Percentiles rank a stretch among this genome's conserved stretches.
Evolutionary conservation across 2,329 filamentous ascomycete genomes (phyloP).

Genomic region (Ophiobolus disseminans): DNA sequence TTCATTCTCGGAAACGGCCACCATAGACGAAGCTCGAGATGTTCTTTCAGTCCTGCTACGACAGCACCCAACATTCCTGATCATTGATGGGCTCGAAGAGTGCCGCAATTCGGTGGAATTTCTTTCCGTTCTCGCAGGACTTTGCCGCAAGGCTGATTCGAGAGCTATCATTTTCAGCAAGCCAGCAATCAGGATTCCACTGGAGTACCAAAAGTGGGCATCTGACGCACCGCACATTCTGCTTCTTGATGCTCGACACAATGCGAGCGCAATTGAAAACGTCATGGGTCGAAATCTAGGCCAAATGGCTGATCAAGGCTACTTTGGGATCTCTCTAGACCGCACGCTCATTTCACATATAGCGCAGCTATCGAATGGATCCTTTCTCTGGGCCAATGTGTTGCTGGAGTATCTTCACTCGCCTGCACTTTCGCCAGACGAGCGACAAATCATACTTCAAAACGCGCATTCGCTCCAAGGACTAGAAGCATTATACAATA

Average conservation of each 20-base stretch:
- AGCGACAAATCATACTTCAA: conserved; percentile 28
- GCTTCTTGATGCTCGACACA: conserved; percentile 22
- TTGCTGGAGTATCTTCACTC: conserved; percentile 34
- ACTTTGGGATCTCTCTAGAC: conserved; percentile 38
- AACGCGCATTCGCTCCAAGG: conserved; percentile 24
- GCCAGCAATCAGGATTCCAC: conserved; percentile 31
- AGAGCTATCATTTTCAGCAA: conserved; percentile 36
- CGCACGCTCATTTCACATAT: conserved; percentile 25
- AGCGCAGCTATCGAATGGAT: conserved; percentile 27
- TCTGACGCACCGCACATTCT: conserved; percentile 35
- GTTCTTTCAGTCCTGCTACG: conserved; percentile 34
- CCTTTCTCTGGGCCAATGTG: conserved; percentile 39
- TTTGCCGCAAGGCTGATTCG: conserved; percentile 33
- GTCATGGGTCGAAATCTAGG: conserved; percentile 28
- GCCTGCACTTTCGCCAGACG: conserved; percentile 31
- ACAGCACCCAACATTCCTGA: conserved; percentile 40
- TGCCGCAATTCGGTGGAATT: conserved; percentile 28
- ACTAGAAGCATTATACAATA: conserved; percentile 29
- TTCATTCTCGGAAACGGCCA: conserved; percentile 31
- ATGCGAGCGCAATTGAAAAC: conserved; percentile 23
- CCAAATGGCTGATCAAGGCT: conserved; percentile 37
- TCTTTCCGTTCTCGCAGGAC: conserved; percentile 26
- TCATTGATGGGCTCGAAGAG: conserved; percentile 41
- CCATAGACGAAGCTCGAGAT: conserved; percentile 34
- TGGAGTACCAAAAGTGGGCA: conserved; percentile 40